Percentiles rank a stretch among this genome's conserved stretches.
Conservation (phyloP, 1,284 basidiomycete species). For the Marasmius fiardii region DNA sequence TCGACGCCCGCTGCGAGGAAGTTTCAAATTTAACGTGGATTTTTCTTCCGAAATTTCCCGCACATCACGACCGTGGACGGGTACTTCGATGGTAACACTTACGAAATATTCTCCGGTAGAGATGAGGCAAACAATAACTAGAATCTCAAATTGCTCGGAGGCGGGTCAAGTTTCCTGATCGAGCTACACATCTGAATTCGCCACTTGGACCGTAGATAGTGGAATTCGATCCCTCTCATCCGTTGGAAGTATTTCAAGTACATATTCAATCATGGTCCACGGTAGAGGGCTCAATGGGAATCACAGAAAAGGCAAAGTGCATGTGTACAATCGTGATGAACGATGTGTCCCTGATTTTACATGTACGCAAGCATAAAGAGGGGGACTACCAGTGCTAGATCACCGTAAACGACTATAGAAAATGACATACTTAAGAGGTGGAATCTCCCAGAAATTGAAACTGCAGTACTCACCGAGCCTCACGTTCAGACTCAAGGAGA, state of each 20-base stretch:
- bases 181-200: too few relatives aligned
- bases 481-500: slow-evolving; percentile 97
- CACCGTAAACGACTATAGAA: slow-evolving; percentile 40
- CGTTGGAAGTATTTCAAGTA: too few relatives aligned
- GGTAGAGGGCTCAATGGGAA: not conserved
- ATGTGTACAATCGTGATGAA: not conserved
- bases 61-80: not conserved
- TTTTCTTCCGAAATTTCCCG: not conserved
- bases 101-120: too few relatives aligned
- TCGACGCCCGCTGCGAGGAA: not conserved
- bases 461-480: slow-evolving; percentile 83
- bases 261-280: not conserved
- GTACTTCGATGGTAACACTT: not conserved
- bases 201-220: too few relatives aligned
- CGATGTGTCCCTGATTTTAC: not conserved
- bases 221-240: too few relatives aligned
- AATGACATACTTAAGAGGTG: not conserved
- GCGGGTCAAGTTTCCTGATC: too few relatives aligned
- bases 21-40: not conserved
- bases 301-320: not conserved
- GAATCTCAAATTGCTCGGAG: too few relatives aligned
- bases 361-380: not conserved
- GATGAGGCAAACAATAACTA: too few relatives aligned
- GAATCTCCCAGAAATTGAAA: not conserved
- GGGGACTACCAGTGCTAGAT: slow-evolving; percentile 1